A percentile compares a stretch with the other conserved stretches of the same genome.
Conservation (phyloP, 2,329 filamentous ascomycete species). For the Blastomyces silverae region DNA sequence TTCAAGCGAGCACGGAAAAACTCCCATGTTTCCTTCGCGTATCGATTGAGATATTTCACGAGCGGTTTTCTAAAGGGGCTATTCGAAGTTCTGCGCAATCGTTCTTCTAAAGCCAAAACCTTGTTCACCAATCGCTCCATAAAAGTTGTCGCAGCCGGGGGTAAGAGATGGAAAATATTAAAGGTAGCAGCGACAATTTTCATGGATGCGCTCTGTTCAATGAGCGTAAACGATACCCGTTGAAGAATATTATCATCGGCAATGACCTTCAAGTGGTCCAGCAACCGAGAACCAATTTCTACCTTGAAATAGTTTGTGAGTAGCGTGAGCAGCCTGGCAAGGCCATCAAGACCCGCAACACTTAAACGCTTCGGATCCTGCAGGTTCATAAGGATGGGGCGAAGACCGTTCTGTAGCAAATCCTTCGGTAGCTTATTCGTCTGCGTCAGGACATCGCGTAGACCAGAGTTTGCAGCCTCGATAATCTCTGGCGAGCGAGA, state of each 20-base stretch:
- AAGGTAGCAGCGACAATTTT: conserved; percentile 92
- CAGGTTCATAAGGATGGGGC: conserved; percentile 92
- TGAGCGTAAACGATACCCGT: conserved; percentile 86
- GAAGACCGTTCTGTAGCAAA: conserved; percentile 82
- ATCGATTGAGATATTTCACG: conserved; percentile 88
- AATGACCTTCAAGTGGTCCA: conserved; percentile 89
- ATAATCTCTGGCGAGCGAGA: conserved; percentile 88
- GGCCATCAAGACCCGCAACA: conserved; percentile 80
- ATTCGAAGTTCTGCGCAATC: conserved; percentile 75
- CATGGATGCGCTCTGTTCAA: conserved; percentile 88
- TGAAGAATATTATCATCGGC: conserved; percentile 74
- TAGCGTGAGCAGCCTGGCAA: conserved; percentile 80
- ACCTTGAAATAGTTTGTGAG: conserved; percentile 99
- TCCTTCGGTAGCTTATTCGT: conserved; percentile 93
- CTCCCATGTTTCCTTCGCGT: conserved; percentile 78
- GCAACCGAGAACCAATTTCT: conserved; percentile 84
- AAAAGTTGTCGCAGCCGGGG: conserved; percentile 80
- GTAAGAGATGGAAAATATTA: conserved; percentile 94
- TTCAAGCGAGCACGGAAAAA: conserved; percentile 73
- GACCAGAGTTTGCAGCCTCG: conserved; percentile 81
- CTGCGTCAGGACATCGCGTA: conserved; percentile 79
- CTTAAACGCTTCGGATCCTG: conserved; percentile 88
- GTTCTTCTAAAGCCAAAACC: conserved; percentile 80
- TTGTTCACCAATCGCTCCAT: conserved; percentile 84
- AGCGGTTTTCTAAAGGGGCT: conserved; percentile 88